phyloP scores from a whole-genome alignment of 768 basidiomycete species.

The Pleurotus salmoneostramineus region DNA sequence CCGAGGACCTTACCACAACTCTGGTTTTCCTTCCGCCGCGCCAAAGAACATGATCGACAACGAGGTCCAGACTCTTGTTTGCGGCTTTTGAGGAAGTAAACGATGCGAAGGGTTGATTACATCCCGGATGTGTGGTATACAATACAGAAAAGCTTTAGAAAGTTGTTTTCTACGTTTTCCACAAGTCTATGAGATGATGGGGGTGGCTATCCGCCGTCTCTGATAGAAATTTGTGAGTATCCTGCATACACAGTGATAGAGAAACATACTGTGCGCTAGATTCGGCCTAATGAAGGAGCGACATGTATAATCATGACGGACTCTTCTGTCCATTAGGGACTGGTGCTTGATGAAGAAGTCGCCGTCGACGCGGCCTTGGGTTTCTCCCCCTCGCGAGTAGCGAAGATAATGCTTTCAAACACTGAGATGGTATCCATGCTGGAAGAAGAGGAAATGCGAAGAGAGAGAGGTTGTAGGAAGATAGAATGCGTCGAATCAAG shows the following conservation, averaged over 20 bases:
- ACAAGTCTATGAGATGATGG: too few species aligned
- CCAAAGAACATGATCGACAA: background rate
- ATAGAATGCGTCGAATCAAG: background rate
- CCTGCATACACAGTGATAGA: too few species aligned
- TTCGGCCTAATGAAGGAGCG: too few species aligned
- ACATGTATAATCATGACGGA: background rate
- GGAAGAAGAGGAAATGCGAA: background rate
- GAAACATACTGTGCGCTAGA: too few species aligned
- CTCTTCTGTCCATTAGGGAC: background rate
- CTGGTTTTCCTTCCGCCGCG: background rate
- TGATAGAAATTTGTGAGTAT: too few species aligned
- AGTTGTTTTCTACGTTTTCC: too few species aligned
- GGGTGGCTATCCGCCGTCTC: too few species aligned
- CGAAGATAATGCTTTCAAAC: slow-evolving; percentile 3
- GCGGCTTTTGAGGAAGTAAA: background rate
- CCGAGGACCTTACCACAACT: background rate
- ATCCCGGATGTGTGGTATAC: too few species aligned
- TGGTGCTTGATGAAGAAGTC: background rate
- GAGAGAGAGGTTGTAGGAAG: background rate
- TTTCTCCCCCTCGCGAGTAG: background rate
- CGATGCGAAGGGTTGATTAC: too few species aligned
- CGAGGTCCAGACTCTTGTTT: background rate
- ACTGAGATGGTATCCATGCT: background rate
- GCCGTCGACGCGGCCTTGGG: background rate
- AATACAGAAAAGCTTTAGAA: background rate